Base-by-base conservation (phyloP, 768 basidiomycete genomes). In the Mycena epipterygia region DNA sequence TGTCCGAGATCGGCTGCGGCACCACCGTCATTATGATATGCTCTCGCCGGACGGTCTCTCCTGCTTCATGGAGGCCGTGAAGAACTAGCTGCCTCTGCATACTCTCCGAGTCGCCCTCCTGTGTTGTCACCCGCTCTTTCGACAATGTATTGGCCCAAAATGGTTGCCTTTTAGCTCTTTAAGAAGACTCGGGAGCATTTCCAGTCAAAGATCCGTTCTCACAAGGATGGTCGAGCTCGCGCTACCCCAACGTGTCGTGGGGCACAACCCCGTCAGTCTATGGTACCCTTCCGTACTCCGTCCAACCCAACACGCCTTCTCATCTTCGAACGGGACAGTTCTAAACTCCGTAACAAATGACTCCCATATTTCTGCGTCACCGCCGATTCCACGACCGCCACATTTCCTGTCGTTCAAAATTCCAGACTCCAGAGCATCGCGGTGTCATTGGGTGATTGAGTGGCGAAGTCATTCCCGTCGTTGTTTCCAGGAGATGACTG, bases 311-410 rank as follows among this genome's bases (percentile, higher is more conserved):
- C 5, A 25, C 80, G 4, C 77, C 19, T 85, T 86, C 78, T 76
- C 77, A 35, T 67, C 79, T 27, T 73, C 81, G 65, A 80, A 74
- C 57, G 76, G 78, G 19, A 81, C 79, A 19, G 72, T 85, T 9
- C 74, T 86, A 37, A 81, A 85, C 72, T 84, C 79, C 64, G 72
- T 64, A 37, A 79, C 85, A 53, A 63, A 81, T 52, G 84, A 82
- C 2, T 81, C 86, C 0, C 79, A 79, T 77, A 74, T n/a, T 85
- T 84, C 75, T 81, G 80, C 61, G 53, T 86, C 70, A 78, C 72
- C 27, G 84, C 84, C 23, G 79, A 80, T 63, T 61, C 80, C 27
- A 75, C 76, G 14, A 72, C 74, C 3, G 77, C 79, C 23, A 79
- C 77, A 1, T 77, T 78, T 64, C 84, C 84, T 11, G 59, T 84